Evolutionary conservation across 768 basidiomycete species (phyloP).

Genomic region (Rubroboletus pulcherrimus): DNA sequence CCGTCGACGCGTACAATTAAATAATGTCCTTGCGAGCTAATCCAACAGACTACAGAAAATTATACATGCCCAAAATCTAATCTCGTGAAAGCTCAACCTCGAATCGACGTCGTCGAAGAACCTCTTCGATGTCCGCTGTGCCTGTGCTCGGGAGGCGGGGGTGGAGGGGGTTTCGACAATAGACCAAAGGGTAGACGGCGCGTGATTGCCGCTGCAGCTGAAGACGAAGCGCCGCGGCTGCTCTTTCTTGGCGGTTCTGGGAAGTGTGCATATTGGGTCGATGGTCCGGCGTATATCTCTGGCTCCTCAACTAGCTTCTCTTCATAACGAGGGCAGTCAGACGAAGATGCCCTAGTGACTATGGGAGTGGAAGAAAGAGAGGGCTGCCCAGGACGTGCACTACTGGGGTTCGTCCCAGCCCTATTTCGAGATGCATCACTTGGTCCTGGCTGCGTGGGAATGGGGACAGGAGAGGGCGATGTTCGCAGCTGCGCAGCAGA

Average conservation of each 20-base stretch:
- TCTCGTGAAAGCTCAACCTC: constrained; percentile 19
- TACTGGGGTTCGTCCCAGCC: constrained; percentile 63
- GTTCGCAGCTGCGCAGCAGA: constrained; percentile 76
- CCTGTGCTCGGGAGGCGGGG: constrained; percentile 26
- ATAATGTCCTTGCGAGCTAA: constrained; percentile 18
- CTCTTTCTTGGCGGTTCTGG: constrained; percentile 60
- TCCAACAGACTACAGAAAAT: constrained; percentile 20
- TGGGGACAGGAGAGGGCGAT: constrained; percentile 36
- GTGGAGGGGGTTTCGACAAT: constrained; percentile 50
- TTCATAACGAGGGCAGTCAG: constrained; percentile 42
- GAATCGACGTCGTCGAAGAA: constrained; percentile 38
- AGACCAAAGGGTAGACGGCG: constrained; percentile 70
- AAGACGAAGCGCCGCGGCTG: constrained; percentile 35
- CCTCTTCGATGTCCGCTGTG: constrained; percentile 40
- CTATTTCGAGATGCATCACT: constrained; percentile 50
- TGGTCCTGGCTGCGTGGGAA: constrained; percentile 35
- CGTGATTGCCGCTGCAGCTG: constrained; percentile 45
- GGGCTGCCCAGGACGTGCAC: constrained; percentile 39
- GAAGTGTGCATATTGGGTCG: constrained; percentile 67
- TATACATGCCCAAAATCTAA: background rate
- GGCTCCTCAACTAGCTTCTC: constrained; percentile 41
- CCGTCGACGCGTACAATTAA: constrained; percentile 8
- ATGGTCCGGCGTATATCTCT: constrained; percentile 58
- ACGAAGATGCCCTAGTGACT: constrained; percentile 54
- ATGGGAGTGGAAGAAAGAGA: constrained; percentile 39